Conservation (phyloP, 768 basidiomycete genomes). For the Kwoniella dejecticola region DNA sequence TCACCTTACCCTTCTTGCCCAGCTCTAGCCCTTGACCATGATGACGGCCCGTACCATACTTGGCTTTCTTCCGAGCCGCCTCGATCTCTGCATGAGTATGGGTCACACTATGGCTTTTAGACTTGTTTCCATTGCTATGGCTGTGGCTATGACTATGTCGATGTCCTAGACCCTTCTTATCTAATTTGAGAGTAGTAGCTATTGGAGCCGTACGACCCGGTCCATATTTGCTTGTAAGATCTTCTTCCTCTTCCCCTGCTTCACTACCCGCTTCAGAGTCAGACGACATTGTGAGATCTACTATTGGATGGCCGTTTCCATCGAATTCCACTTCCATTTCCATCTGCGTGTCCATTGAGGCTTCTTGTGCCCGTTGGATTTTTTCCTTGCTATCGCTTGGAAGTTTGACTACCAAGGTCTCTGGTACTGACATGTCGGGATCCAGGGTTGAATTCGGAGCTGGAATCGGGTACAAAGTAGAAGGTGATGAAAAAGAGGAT, state of each 20-base stretch:
- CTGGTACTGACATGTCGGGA: no score
- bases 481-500: not conserved
- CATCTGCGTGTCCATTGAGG: not conserved
- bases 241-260: not conserved
- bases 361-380: not conserved
- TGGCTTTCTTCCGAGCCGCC: constrained; percentile 30
- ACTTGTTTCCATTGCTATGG: constrained; percentile 2
- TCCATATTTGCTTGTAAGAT: no score
- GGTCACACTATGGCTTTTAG: constrained; percentile 33
- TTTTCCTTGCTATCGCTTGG: not conserved
- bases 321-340: constrained; percentile 18
- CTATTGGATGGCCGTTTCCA: constrained; percentile 15
- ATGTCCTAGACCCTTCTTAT: constrained; percentile 47
- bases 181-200: constrained; percentile 44
- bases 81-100: constrained; percentile 41
- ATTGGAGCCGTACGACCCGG: constrained; percentile 50
- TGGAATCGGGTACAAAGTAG: no score
- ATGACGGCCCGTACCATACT: constrained; percentile 6
- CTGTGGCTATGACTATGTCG: not conserved
- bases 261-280: constrained; percentile 7
- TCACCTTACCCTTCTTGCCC: constrained; percentile 49
- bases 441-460: no score
- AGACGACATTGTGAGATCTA: constrained; percentile 36
- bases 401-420: no score
- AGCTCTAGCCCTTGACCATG: constrained; percentile 28